phyloP scores from a whole-genome alignment of 73 alveolate genomes.

The Breviolum minutum region DNA sequence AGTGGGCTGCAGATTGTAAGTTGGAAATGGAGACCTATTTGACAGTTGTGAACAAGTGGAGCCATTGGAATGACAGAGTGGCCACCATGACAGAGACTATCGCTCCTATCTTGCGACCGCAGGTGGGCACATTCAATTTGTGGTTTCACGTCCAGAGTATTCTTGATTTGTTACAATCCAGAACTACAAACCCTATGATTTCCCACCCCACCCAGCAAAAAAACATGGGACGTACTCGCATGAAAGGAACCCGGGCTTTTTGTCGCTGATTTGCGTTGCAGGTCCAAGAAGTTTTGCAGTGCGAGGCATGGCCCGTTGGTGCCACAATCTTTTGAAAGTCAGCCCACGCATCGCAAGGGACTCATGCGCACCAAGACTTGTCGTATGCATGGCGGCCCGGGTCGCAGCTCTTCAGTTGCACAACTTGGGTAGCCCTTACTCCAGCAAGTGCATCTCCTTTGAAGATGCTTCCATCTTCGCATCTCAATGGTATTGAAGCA shows the following conservation, averaged over 20 bases:
- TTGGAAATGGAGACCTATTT: not conserved
- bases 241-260: too few relatives aligned
- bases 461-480: not conserved
- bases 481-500: not conserved
- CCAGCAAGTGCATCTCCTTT: slow-evolving; percentile 18
- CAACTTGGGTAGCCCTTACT: slow-evolving; percentile 26
- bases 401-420: slow-evolving; percentile 30
- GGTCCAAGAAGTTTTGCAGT: not conserved
- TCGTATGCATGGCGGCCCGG: slow-evolving; percentile 33
- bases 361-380: slow-evolving; percentile 34
- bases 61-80: not conserved
- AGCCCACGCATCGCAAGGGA: not conserved
- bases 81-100: not conserved
- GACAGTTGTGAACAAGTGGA: slow-evolving; percentile 18
- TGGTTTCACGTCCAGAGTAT: too few relatives aligned
- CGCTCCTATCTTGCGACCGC: slow-evolving; percentile 15
- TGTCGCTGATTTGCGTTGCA: not conserved
- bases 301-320: slow-evolving; percentile 11
- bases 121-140: not conserved
- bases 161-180: too few relatives aligned
- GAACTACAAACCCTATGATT: too few relatives aligned
- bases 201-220: too few relatives aligned
- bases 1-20: slow-evolving; percentile 3
- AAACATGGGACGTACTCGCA: too few relatives aligned
- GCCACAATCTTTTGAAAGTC: slow-evolving; percentile 34